Percentiles rank a stretch among this genome's conserved stretches.
Conservation (phyloP, 1,284 basidiomycete genomes). For the Gymnopus androsaceus region DNA sequence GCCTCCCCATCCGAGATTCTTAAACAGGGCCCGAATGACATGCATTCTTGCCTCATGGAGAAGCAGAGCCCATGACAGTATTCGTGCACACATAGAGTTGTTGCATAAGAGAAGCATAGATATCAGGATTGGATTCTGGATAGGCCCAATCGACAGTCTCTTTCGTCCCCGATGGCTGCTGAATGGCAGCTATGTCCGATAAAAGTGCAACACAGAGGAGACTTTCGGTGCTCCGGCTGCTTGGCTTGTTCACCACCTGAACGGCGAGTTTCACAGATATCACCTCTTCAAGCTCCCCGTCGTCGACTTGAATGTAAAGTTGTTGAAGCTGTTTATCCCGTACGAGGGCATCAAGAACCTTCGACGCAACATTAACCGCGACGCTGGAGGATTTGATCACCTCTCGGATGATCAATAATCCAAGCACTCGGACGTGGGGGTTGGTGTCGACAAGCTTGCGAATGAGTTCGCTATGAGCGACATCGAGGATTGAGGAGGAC, state of each 20-base stretch:
- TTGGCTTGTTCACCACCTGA: slow-evolving; percentile 48
- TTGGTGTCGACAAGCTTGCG: slow-evolving; percentile 49
- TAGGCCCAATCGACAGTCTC: slow-evolving; percentile 47
- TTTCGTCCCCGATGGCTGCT: slow-evolving; percentile 41
- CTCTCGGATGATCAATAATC: slow-evolving; percentile 56
- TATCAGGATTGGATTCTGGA: slow-evolving; percentile 31
- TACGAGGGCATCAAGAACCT: neutral
- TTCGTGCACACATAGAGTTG: slow-evolving; percentile 48
- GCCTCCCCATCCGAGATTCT: slow-evolving; percentile 67
- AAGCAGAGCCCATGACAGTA: neutral
- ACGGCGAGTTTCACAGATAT: neutral
- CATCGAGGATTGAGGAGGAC: slow-evolving; percentile 43
- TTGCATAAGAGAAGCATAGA: slow-evolving; percentile 59
- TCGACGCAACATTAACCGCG: neutral
- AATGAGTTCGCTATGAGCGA: slow-evolving; percentile 39
- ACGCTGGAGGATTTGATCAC: slow-evolving; percentile 32
- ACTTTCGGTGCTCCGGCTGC: slow-evolving; percentile 51
- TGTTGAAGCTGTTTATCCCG: neutral
- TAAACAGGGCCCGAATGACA: slow-evolving; percentile 69
- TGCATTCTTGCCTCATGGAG: slow-evolving; percentile 38
- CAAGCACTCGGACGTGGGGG: slow-evolving; percentile 56
- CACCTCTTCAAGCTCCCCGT: neutral
- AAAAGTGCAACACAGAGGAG: slow-evolving; percentile 50
- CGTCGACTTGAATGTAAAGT: neutral
- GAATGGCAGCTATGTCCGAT: slow-evolving; percentile 51